Evolutionary conservation across 2,329 filamentous ascomycete genomes (phyloP).

Genomic region (Sarocladium strictum): DNA sequence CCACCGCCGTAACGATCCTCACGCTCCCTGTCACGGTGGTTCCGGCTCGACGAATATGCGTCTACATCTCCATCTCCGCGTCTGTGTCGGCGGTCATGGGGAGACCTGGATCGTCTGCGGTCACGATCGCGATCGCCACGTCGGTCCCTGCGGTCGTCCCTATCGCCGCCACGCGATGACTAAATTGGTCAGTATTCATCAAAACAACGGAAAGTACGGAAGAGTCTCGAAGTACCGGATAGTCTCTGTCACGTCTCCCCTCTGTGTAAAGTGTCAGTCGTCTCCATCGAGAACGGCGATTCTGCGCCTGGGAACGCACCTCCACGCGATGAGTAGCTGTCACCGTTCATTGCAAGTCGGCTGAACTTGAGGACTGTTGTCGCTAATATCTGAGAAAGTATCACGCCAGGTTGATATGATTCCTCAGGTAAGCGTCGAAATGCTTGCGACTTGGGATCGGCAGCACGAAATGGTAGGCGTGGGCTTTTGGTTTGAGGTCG

Average conservation of each 20-base stretch:
- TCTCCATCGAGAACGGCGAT: conserved; percentile 25
- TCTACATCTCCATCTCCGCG: conserved; percentile 72
- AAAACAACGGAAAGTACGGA: not conserved
- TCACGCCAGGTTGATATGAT: not conserved
- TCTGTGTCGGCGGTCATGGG: conserved; percentile 61
- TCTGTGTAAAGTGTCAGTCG: conserved; percentile 27
- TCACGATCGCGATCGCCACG: conserved; percentile 38
- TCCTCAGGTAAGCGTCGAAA: not conserved
- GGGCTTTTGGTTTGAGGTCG: conserved; percentile 19
- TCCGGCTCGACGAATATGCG: conserved; percentile 87
- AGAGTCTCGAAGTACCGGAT: conserved; percentile 37
- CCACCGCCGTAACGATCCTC: conserved; percentile 78
- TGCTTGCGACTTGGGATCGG: not conserved
- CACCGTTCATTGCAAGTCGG: conserved; percentile 70
- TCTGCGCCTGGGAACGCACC: conserved; percentile 43
- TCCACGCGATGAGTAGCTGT: conserved; percentile 67
- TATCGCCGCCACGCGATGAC: conserved; percentile 19
- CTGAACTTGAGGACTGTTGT: too few relatives aligned
- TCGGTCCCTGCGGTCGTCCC: conserved; percentile 29
- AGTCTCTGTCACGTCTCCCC: conserved; percentile 50
- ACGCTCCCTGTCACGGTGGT: conserved; percentile 86
- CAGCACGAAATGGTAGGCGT: not conserved
- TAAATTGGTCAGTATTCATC: conserved; percentile 6
- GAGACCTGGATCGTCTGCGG: conserved; percentile 79
- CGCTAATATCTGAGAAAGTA: not conserved